phyloP scores from a whole-genome alignment of 306 rosid genomes.

The Delonix regia region DNA sequence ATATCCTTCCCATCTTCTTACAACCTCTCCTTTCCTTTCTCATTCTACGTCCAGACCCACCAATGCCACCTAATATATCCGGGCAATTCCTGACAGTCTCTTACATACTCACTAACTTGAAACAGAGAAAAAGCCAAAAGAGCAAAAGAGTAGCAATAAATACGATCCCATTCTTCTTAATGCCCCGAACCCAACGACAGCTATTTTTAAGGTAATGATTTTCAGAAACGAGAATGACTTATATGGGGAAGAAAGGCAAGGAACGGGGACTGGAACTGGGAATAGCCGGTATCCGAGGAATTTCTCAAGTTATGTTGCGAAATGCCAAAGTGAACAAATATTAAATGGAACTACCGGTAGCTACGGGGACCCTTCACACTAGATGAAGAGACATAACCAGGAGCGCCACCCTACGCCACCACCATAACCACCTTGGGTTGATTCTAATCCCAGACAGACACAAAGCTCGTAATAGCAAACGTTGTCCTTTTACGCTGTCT shows the following conservation, averaged over 20 bases:
- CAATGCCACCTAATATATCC: constrained; percentile 2
- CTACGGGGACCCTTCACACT: neutral
- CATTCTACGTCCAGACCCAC: constrained; percentile 27
- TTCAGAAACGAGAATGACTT: neutral
- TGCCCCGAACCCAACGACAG: neutral
- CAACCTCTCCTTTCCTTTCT: constrained; percentile 39
- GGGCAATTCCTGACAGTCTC: neutral
- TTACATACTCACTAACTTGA: constrained; percentile 8
- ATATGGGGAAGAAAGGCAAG: neutral
- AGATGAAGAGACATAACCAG: neutral
- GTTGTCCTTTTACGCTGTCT: neutral
- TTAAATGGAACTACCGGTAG: neutral
- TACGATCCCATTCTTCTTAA: neutral
- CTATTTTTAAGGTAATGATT: neutral
- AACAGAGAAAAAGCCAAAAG: neutral
- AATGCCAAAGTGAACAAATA: neutral
- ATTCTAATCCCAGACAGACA: neutral
- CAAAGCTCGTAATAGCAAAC: neutral
- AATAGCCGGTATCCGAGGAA: neutral
- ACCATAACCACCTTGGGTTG: no score
- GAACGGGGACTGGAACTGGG: neutral
- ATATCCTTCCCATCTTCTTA: constrained; percentile 64
- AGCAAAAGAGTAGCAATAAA: neutral
- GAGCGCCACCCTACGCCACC: no score
- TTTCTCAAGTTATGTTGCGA: neutral